phyloP scores from a whole-genome alignment of 164 flowering plant species.

The Berberis vulgaris region DNA sequence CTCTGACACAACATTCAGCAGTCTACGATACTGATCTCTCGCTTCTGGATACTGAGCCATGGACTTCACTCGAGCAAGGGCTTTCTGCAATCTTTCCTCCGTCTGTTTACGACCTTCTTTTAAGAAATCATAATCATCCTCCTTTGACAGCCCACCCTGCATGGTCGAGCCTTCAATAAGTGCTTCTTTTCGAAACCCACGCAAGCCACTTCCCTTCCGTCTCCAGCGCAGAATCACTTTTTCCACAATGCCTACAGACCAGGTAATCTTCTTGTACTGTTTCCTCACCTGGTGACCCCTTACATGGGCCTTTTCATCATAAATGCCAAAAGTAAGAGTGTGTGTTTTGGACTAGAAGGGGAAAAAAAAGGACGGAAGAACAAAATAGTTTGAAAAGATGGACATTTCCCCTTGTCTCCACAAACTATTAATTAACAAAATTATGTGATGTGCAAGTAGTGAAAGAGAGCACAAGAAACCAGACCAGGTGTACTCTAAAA shows the following conservation, averaged over 20 bases:
- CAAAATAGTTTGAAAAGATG: too few species aligned
- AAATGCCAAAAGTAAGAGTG: neutral
- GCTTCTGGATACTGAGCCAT: slow-evolving; percentile 96
- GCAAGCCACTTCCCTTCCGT: slow-evolving; percentile 85
- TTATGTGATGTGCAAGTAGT: too few species aligned
- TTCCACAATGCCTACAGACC: slow-evolving; percentile 97
- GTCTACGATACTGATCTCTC: slow-evolving; percentile 78
- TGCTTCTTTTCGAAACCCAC: slow-evolving; percentile 68
- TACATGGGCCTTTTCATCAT: slow-evolving; percentile 60
- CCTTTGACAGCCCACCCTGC: slow-evolving; percentile 29
- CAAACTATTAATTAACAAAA: too few species aligned
- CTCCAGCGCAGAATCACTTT: slow-evolving; percentile 93
- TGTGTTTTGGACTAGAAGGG: too few species aligned
- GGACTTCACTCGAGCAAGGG: slow-evolving; percentile 89
- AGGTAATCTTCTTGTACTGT: slow-evolving; percentile 51
- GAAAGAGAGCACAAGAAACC: too few species aligned
- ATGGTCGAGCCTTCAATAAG: slow-evolving; percentile 26
- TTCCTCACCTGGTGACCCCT: slow-evolving; percentile 98
- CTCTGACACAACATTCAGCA: slow-evolving; percentile 60
- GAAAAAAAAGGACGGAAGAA: too few species aligned
- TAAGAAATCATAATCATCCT: slow-evolving; percentile 89
- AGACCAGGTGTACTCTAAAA: neutral
- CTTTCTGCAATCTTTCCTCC: slow-evolving; percentile 70
- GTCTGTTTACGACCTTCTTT: slow-evolving; percentile 89
- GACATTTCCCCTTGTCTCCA: too few species aligned